These are phyloP conservation scores for Karstenula rhodostoma DNA, from an alignment of 2,329 filamentous ascomycete species.

Conservation along the genomic window DNA sequence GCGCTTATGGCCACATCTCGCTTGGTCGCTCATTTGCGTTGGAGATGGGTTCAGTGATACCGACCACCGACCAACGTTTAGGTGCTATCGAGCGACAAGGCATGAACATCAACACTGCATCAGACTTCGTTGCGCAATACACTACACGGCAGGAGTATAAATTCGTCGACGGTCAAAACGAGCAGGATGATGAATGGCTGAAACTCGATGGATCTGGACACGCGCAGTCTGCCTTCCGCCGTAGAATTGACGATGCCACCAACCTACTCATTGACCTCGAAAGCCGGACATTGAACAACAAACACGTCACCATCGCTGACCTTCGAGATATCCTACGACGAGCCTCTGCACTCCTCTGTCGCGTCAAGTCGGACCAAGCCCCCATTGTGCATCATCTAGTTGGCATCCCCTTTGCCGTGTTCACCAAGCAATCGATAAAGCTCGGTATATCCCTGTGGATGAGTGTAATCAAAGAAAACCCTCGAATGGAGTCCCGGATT, in stretches of 20 bases:
- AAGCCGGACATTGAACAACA: slow-evolving; percentile 72
- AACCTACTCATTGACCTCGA: slow-evolving; percentile 76
- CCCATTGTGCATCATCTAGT: slow-evolving; percentile 88
- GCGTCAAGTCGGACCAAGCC: slow-evolving; percentile 76
- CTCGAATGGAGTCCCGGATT: slow-evolving; percentile 83
- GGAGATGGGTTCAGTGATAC: slow-evolving; percentile 88
- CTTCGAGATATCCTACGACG: slow-evolving; percentile 82
- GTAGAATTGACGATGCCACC: slow-evolving; percentile 61
- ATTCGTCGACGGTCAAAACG: slow-evolving; percentile 78
- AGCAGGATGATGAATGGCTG: slow-evolving; percentile 70
- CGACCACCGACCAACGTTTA: slow-evolving; percentile 84
- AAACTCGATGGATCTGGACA: slow-evolving; percentile 54
- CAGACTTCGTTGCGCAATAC: slow-evolving; percentile 96
- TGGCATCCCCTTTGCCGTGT: slow-evolving; percentile 88
- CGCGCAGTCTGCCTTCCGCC: slow-evolving; percentile 34
- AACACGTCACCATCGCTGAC: slow-evolving; percentile 74
- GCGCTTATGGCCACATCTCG: slow-evolving; percentile 88
- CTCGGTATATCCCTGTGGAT: slow-evolving; percentile 96
- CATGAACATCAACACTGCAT: slow-evolving; percentile 85
- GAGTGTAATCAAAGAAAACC: slow-evolving; percentile 95
- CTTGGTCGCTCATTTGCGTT: slow-evolving; percentile 92
- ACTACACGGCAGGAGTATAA: slow-evolving; percentile 96
- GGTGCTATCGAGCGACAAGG: slow-evolving; percentile 79
- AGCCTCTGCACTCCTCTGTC: slow-evolving; percentile 86
- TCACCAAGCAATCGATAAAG: slow-evolving; percentile 95